Conservation (phyloP, 2,329 filamentous ascomycete species). For the Clarireedia homoeocarpa region DNA sequence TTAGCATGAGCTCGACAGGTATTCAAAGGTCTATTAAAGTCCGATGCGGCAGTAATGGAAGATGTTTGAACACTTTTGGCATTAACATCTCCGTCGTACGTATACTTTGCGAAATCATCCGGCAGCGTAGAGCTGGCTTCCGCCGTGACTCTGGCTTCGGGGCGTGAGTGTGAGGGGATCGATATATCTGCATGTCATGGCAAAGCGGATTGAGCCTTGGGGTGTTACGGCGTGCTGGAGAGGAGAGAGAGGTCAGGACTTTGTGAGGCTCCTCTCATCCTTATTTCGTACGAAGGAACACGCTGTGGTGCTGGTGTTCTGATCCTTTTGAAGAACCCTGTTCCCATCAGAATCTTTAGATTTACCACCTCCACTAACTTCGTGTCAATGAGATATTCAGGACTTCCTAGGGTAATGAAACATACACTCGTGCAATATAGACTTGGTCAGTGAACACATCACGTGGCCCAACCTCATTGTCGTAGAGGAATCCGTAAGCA, state of each 20-base stretch:
- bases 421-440: constrained; percentile 55
- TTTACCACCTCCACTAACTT: constrained; percentile 45
- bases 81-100: constrained; percentile 27
- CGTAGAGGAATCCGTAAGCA: constrained; percentile 51
- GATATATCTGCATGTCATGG: constrained; percentile 48
- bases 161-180: constrained; percentile 35
- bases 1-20: neutral
- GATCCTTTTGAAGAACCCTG: constrained; percentile 40
- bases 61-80: neutral
- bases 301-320: constrained; percentile 33
- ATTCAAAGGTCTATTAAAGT: neutral
- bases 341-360: constrained; percentile 37
- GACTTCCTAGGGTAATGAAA: constrained; percentile 8
- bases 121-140: constrained; percentile 31
- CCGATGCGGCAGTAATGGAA: neutral
- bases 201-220: constrained; percentile 44
- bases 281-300: constrained; percentile 35
- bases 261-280: constrained; percentile 29
- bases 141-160: constrained; percentile 25
- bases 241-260: constrained; percentile 14
- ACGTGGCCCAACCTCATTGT: constrained; percentile 43
- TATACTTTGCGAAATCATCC: constrained; percentile 20
- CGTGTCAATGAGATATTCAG: constrained; percentile 12
- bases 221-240: constrained; percentile 44
- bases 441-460: constrained; percentile 54